Evolutionary conservation across 768 basidiomycete species (phyloP).

Genomic region (Kwoniella dejecticola): DNA sequence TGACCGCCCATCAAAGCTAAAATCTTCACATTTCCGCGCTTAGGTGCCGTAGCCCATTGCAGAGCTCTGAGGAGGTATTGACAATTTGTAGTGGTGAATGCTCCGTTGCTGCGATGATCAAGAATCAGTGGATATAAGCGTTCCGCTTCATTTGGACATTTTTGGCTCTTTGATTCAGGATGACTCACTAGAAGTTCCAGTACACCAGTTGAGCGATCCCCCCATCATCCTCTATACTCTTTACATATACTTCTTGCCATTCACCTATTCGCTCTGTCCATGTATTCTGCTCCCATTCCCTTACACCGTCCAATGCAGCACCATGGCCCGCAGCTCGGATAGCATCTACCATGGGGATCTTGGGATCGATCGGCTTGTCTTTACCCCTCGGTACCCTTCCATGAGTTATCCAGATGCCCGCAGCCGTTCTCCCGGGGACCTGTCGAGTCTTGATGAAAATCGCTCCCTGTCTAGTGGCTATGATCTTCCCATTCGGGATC

Average conservation of each 20-base stretch:
- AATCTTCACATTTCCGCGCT: slow-evolving; percentile 32
- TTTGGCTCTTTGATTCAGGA: too few species aligned
- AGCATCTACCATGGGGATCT: slow-evolving; percentile 43
- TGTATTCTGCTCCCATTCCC: slow-evolving; percentile 35
- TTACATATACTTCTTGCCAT: slow-evolving; percentile 46
- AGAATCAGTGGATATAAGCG: too few species aligned
- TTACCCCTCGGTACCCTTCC: slow-evolving; percentile 44
- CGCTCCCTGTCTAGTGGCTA: slow-evolving; percentile 44
- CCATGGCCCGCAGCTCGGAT: slow-evolving; percentile 34
- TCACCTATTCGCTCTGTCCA: slow-evolving; percentile 31
- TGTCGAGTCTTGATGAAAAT: slow-evolving; percentile 42
- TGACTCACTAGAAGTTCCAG: slow-evolving; percentile 52
- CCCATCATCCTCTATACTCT: slow-evolving; percentile 18
- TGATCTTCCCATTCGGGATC: slow-evolving; percentile 34
- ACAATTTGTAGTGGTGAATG: slow-evolving; percentile 46
- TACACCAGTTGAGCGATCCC: slow-evolving; percentile 38
- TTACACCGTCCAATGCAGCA: slow-evolving; percentile 25
- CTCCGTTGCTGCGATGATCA: slow-evolving; percentile 54
- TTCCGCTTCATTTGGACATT: too few species aligned
- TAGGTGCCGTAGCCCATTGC: slow-evolving; percentile 33
- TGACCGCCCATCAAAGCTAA: slow-evolving; percentile 46
- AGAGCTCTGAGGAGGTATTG: slow-evolving; percentile 35
- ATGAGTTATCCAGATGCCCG: slow-evolving; percentile 48
- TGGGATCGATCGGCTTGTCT: slow-evolving; percentile 41
- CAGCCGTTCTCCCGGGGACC: background rate